Base-by-base conservation (phyloP, 441 rosid genomes). In the Populus hybrid region DNA sequence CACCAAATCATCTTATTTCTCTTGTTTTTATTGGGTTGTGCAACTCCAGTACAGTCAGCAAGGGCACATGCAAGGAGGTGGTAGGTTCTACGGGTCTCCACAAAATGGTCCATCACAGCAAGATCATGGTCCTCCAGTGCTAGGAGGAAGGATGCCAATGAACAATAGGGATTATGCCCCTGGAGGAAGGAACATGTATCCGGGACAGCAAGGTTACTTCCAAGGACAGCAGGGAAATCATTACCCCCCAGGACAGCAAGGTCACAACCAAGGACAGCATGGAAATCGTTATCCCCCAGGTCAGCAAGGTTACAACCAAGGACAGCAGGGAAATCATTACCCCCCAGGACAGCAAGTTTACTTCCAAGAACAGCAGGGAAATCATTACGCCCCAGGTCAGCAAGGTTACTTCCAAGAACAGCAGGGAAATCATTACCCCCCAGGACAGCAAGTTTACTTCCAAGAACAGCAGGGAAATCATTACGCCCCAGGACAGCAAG, bases 101-200 rank as follows among this genome's bases (percentile, higher is more conserved):
- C 50, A 40, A 10, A 40, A 40, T 40, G 14, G 14, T 40, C 4
- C 50, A 11, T 12, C 50, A 40, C 50, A 40, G 50, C 50, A 40
- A 78, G 83, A 81, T 80, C 76, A 84, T 71, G 79, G 84, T 9
- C 85, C 88, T 64, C 90, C 65, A 28, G 84, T 74, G 76, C 81
- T 74, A 70, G 79, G 81, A 57, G 83, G 78, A 50, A 83, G 82
- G 67, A 79, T 74, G 76, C 90, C 80, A 18, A 65, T 71, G 69
- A 80, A 73, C 82, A 81, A 74, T 36, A 67, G 79, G 68, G 80
- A 75, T 79, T 75, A 73, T 79, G 76, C 73, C 26, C 77, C 84
- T 35, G 46, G 82, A 72, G 88, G 84, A 35, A 76, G 79, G 72
- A 80, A 73, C 26, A 10, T 66, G 63, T 36, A 72, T 21, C 82